These are phyloP conservation scores for Ceratocystis ficicola DNA, from an alignment of 2,329 filamentous ascomycete species.

Conservation along the genomic window DNA sequence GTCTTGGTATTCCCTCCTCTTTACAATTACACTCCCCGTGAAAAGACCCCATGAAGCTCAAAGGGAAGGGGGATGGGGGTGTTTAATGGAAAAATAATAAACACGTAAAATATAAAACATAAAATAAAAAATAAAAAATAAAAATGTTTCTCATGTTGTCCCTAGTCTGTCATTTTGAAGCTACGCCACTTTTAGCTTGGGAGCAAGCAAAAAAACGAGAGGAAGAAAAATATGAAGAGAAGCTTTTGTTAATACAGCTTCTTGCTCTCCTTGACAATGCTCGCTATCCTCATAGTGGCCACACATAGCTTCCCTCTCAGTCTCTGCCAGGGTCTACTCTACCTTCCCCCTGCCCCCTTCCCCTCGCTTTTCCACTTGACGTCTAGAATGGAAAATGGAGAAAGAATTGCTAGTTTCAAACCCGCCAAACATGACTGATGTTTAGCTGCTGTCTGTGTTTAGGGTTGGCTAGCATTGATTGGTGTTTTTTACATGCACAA, in stretches of 20 bases:
- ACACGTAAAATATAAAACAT: neutral
- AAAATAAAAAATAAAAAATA: neutral
- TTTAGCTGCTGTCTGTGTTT: neutral
- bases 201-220: neutral
- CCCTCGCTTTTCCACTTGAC: neutral
- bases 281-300: neutral
- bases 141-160: neutral
- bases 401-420: conserved; percentile 5
- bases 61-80: neutral
- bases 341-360: neutral
- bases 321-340: neutral
- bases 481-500: neutral
- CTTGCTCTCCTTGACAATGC: neutral
- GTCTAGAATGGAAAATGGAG: conserved; percentile 7
- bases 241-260: neutral
- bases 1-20: neutral
- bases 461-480: neutral
- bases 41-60: neutral
- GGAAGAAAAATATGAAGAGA: no score
- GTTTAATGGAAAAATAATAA: neutral
- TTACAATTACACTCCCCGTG: no score
- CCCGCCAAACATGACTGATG: neutral
- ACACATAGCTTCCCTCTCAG: conserved; percentile 1
- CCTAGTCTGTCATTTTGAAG: conserved; percentile 5
- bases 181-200: neutral